phyloP scores from a whole-genome alignment of 257 asterid species.

The Solanum ossicruentum region DNA sequence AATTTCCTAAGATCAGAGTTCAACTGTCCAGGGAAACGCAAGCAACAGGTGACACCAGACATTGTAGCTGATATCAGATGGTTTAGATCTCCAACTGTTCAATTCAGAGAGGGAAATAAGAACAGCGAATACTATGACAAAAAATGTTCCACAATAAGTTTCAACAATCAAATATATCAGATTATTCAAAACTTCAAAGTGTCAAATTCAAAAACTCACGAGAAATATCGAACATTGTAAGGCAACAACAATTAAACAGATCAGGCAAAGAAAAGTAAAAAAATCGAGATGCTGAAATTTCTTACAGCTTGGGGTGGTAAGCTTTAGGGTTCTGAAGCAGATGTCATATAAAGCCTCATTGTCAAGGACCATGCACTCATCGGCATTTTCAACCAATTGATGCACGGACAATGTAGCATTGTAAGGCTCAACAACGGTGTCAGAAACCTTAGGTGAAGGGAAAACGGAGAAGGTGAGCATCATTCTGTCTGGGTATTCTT shows the following conservation, averaged over 20 bases:
- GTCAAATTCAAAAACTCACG: background rate
- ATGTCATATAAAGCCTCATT: background rate
- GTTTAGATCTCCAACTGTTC: background rate
- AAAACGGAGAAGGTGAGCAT: background rate
- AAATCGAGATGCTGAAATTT: background rate
- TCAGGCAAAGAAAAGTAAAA: background rate
- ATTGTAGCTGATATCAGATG: background rate
- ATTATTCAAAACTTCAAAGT: background rate
- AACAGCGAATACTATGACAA: background rate
- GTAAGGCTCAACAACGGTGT: background rate
- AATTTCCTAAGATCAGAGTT: background rate
- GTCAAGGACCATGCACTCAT: background rate
- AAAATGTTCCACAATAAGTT: background rate
- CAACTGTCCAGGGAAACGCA: slow-evolving; percentile 1
- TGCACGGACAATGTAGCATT: background rate
- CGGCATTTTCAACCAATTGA: background rate
- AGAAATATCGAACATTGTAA: background rate
- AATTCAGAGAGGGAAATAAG: background rate
- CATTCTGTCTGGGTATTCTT: background rate
- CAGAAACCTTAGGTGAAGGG: background rate
- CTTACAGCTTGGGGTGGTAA: slow-evolving; percentile 1
- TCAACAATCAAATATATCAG: background rate
- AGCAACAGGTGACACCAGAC: background rate
- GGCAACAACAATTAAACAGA: background rate
- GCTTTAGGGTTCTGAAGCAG: slow-evolving; percentile 1